Evolutionary conservation across 1,284 basidiomycete genomes (phyloP).

Genomic region (Trichosporon sp.): DNA sequence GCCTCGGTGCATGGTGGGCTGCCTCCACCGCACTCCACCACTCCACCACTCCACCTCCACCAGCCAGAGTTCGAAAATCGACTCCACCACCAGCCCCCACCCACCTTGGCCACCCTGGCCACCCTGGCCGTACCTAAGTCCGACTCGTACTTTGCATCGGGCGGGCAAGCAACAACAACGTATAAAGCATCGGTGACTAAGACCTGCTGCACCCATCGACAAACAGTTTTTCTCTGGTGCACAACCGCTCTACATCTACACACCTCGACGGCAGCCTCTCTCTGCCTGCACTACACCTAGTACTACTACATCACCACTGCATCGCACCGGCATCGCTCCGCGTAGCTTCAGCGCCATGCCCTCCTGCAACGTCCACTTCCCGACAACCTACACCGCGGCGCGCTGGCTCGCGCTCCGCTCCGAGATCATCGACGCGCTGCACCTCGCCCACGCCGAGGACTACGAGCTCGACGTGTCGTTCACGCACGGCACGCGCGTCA

Average conservation of each 20-base stretch:
- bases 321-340: neutral
- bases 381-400: neutral
- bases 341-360: neutral
- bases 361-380: neutral
- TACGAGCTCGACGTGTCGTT: neutral
- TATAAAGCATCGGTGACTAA: too few species aligned
- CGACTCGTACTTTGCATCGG: neutral
- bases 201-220: too few species aligned
- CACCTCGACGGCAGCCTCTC: too few species aligned
- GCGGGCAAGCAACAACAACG: neutral
- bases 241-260: neutral
- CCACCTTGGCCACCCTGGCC: too few species aligned
- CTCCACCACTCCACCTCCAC: neutral
- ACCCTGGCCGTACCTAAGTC: neutral
- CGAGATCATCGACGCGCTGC: slow-evolving; percentile 1
- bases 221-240: neutral
- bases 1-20: neutral
- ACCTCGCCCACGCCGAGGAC: neutral
- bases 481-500: neutral
- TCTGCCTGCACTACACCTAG: neutral
- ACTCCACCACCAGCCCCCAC: neutral
- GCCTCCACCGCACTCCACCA: neutral
- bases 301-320: neutral
- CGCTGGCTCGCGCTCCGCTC: neutral
- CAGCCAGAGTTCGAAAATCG: neutral